Percentiles rank a stretch among this genome's conserved stretches.
These are phyloP conservation scores for Clavaria fumosa DNA, from an alignment of 768 basidiomycete genomes.

Conservation along the genomic window DNA sequence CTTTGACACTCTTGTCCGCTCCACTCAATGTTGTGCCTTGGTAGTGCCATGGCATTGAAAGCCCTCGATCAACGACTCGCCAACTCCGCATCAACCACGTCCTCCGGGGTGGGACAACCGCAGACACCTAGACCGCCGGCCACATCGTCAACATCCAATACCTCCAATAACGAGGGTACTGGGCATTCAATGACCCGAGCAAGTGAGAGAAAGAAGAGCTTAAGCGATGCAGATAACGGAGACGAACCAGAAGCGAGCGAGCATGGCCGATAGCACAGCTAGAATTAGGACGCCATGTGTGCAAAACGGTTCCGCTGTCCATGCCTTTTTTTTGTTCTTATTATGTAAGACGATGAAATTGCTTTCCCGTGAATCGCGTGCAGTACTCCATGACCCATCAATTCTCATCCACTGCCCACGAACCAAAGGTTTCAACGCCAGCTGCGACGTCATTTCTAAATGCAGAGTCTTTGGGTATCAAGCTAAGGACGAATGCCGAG, in stretches of 20 bases:
- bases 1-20: background rate
- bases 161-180: no score
- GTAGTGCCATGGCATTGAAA: slow-evolving; percentile 87
- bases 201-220: slow-evolving; percentile 23
- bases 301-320: no score
- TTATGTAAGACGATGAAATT: no score
- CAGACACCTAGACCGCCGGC: slow-evolving; percentile 20
- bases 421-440: no score
- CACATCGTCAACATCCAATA: slow-evolving; percentile 18
- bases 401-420: no score
- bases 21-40: slow-evolving; percentile 8
- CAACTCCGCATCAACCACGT: slow-evolving; percentile 30
- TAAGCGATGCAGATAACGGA: slow-evolving; percentile 21
- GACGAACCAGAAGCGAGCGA: slow-evolving; percentile 20
- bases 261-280: slow-evolving; percentile 16
- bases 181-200: slow-evolving; percentile 17
- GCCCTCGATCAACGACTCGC: slow-evolving; percentile 91
- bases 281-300: no score
- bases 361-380: no score
- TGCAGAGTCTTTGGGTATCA: slow-evolving; percentile 2
- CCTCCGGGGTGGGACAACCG: slow-evolving; percentile 12
- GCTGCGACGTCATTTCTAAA: no score
- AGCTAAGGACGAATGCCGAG: slow-evolving; percentile 5
- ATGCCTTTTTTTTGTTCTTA: no score
- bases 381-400: no score